Percentiles rank a stretch among this genome's conserved stretches.
phyloP scores from a whole-genome alignment of 139 green algal genomes.

The Tetraselmis chui region DNA sequence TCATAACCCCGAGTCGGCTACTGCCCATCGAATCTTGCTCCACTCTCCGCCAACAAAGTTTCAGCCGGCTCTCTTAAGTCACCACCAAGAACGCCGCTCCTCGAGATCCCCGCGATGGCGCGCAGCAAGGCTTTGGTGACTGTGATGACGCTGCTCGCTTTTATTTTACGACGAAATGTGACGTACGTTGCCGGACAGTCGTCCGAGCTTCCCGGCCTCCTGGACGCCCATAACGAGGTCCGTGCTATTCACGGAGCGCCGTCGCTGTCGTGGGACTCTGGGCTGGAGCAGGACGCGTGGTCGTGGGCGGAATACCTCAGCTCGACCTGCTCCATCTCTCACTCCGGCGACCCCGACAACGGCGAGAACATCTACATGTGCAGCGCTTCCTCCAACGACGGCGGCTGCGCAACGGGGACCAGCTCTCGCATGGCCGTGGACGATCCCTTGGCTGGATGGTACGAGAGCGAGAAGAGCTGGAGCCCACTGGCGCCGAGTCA shows the following conservation, averaged over 20 bases:
- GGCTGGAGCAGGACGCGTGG: not conserved
- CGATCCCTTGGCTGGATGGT: not conserved
- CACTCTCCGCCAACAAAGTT: no score
- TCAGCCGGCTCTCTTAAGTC: no score
- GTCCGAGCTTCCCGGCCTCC: not conserved
- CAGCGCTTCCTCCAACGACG: not conserved
- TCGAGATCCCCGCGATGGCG: no score
- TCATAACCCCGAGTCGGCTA: no score
- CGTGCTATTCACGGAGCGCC: not conserved
- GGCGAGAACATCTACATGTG: not conserved
- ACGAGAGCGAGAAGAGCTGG: not conserved
- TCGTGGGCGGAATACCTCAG: not conserved
- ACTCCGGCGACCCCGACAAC: not conserved
- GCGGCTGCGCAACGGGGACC: not conserved
- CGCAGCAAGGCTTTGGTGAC: no score
- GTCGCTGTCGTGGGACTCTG: not conserved
- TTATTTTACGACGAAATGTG: no score
- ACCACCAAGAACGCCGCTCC: no score
- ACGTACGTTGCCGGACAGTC: not conserved
- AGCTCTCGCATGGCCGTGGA: not conserved
- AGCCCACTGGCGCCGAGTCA: not conserved
- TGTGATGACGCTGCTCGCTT: no score
- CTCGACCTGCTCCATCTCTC: not conserved
- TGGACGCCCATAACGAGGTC: not conserved
- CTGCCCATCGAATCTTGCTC: no score